Evolutionary conservation across 2,329 filamentous ascomycete species (phyloP).

Genomic region (Epichloe festucae): DNA sequence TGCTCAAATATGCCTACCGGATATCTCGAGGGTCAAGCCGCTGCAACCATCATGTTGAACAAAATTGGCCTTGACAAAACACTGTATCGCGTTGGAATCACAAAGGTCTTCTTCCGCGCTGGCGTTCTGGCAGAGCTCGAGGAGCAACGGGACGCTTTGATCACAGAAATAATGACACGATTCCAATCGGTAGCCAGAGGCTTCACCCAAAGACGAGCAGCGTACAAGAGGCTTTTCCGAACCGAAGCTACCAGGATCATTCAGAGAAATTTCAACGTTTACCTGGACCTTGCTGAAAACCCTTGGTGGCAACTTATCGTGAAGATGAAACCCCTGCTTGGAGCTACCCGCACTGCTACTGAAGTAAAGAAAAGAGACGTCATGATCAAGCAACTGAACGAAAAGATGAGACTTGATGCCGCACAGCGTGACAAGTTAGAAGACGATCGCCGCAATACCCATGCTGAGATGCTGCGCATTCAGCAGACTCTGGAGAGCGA

Average conservation of each 20-base stretch:
- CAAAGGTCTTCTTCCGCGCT: conserved; percentile 95
- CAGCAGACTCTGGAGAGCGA: conserved; percentile 94
- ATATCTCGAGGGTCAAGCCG: conserved; percentile 80
- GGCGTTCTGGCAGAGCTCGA: conserved; percentile 93
- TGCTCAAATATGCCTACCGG: conserved; percentile 80
- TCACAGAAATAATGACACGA: conserved; percentile 82
- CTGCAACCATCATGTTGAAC: conserved; percentile 75
- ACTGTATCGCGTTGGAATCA: conserved; percentile 85
- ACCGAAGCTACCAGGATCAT: conserved; percentile 92
- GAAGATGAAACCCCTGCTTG: conserved; percentile 88
- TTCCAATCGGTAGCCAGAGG: conserved; percentile 91
- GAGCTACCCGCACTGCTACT: conserved; percentile 77
- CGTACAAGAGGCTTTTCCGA: conserved; percentile 86
- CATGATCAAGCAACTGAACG: conserved; percentile 76
- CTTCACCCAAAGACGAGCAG: conserved; percentile 75
- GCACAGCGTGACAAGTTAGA: conserved; percentile 68
- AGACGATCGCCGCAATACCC: conserved; percentile 77
- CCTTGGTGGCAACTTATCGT: conserved; percentile 97
- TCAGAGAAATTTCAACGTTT: conserved; percentile 85
- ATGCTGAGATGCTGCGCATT: conserved; percentile 76
- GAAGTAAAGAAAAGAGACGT: conserved; percentile 94
- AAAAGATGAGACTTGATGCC: conserved; percentile 67
- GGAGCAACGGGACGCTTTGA: conserved; percentile 85
- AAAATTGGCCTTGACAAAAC: conserved; percentile 74
- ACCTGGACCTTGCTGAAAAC: conserved; percentile 77